These are phyloP conservation scores for Colletotrichum aenigma DNA, from an alignment of 2,329 filamentous ascomycete species.

Conservation along the genomic window DNA sequence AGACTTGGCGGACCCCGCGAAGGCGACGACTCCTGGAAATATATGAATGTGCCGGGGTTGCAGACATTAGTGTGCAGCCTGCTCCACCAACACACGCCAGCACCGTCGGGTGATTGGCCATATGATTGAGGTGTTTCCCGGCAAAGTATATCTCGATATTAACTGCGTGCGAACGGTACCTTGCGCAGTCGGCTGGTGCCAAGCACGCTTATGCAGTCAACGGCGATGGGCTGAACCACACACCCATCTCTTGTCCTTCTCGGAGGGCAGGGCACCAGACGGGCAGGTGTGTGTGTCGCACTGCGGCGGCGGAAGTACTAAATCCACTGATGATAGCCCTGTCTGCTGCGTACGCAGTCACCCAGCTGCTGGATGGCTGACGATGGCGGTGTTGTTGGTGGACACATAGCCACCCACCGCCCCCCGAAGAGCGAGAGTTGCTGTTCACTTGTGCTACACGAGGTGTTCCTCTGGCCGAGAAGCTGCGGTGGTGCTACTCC, in stretches of 20 bases:
- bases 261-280: slow-evolving; percentile 1
- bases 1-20: slow-evolving; percentile 12
- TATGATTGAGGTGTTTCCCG: not conserved
- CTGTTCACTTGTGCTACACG: not conserved
- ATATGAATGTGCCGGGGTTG: slow-evolving; percentile 12
- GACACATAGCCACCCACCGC: not conserved
- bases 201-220: not conserved
- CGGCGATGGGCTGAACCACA: not conserved
- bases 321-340: not conserved
- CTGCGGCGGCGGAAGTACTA: not conserved
- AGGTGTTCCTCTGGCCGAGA: not conserved
- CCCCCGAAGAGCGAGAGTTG: not conserved
- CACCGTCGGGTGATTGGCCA: not conserved
- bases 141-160: not conserved
- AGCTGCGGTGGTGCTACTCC: not conserved
- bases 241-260: not conserved
- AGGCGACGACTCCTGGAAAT: slow-evolving; percentile 11
- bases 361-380: not conserved
- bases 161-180: not conserved
- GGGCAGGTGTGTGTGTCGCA: slow-evolving; percentile 1
- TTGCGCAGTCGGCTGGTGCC: not conserved
- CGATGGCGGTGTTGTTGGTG: not conserved
- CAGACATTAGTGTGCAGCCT: not conserved
- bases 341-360: not conserved
- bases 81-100: slow-evolving; percentile 1